Conservation (phyloP, 2,329 filamentous ascomycete genomes). For the Diplocarpon rosae region DNA sequence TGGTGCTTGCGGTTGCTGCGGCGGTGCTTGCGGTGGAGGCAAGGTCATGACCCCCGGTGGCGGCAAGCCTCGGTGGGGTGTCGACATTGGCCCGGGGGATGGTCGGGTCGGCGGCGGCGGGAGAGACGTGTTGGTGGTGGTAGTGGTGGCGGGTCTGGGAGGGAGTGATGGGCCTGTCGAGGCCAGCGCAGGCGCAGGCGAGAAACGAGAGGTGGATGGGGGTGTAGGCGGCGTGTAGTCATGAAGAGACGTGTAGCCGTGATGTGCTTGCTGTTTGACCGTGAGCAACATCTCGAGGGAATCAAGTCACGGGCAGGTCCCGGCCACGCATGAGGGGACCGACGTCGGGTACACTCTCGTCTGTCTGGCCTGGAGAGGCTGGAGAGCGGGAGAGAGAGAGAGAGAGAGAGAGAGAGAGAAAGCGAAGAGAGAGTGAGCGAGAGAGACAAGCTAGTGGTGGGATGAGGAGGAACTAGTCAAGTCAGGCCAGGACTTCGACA, state of each 20-base stretch:
- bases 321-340: conserved; percentile 22
- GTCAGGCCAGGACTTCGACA: conserved; percentile 18
- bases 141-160: conserved; percentile 21
- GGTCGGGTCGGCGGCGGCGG: conserved; percentile 30
- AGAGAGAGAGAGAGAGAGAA: conserved; percentile 19
- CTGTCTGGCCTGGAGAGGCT: not conserved
- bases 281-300: conserved; percentile 38
- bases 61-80: conserved; percentile 58
- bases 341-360: too few relatives aligned
- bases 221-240: conserved; percentile 34
- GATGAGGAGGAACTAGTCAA: too few relatives aligned
- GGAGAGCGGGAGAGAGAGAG: conserved; percentile 10
- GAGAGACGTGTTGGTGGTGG: conserved; percentile 23
- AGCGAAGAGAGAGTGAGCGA: conserved; percentile 17
- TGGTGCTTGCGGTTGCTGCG: conserved; percentile 13
- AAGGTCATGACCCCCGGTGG: conserved; percentile 55
- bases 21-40: conserved; percentile 29
- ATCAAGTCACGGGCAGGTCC: conserved; percentile 13
- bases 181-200: conserved; percentile 29
- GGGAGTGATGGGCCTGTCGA: conserved; percentile 26
- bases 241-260: conserved; percentile 36
- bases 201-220: conserved; percentile 32
- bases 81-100: conserved; percentile 50
- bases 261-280: conserved; percentile 36
- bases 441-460: too few relatives aligned